Conservation (phyloP, 2,329 filamentous ascomycete species). For the Nigrospora osmanthi region DNA sequence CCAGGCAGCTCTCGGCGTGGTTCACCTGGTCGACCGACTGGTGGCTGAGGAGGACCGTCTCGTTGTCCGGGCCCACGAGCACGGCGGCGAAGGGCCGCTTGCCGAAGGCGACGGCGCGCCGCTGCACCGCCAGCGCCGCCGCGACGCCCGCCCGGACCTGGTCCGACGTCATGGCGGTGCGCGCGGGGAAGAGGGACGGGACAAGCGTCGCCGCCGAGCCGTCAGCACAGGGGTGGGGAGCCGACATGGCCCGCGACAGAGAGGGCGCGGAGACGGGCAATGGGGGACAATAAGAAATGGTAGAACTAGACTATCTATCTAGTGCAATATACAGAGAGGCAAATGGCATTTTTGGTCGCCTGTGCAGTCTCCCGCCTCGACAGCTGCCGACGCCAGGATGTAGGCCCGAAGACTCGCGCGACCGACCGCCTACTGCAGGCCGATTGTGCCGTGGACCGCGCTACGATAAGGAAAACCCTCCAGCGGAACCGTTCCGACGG, state of each 20-base stretch:
- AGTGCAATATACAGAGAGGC: too few relatives aligned
- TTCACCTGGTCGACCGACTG: slow-evolving; percentile 44
- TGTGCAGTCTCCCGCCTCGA: too few relatives aligned
- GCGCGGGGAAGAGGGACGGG: slow-evolving; percentile 24
- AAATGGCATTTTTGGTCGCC: too few relatives aligned
- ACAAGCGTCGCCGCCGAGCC: slow-evolving; percentile 7
- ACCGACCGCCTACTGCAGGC: too few relatives aligned
- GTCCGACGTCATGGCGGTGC: slow-evolving; percentile 23
- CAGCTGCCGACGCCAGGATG: too few relatives aligned
- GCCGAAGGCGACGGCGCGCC: slow-evolving; percentile 30
- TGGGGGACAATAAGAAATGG: too few relatives aligned
- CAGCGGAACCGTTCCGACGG: too few relatives aligned
- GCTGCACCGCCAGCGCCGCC: slow-evolving; percentile 32
- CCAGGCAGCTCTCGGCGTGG: slow-evolving; percentile 42
- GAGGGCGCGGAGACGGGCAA: too few relatives aligned
- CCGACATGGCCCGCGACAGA: not conserved
- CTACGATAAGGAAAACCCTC: too few relatives aligned
- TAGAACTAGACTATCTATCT: too few relatives aligned
- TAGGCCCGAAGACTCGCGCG: too few relatives aligned
- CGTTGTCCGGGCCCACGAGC: slow-evolving; percentile 40
- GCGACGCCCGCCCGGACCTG: slow-evolving; percentile 31
- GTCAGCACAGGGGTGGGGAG: not conserved
- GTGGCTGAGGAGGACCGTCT: slow-evolving; percentile 37
- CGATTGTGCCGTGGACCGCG: not conserved
- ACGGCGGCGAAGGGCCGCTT: slow-evolving; percentile 42